Base-by-base conservation (phyloP, 805 yeast species). In the Yarrowia sp. region DNA sequence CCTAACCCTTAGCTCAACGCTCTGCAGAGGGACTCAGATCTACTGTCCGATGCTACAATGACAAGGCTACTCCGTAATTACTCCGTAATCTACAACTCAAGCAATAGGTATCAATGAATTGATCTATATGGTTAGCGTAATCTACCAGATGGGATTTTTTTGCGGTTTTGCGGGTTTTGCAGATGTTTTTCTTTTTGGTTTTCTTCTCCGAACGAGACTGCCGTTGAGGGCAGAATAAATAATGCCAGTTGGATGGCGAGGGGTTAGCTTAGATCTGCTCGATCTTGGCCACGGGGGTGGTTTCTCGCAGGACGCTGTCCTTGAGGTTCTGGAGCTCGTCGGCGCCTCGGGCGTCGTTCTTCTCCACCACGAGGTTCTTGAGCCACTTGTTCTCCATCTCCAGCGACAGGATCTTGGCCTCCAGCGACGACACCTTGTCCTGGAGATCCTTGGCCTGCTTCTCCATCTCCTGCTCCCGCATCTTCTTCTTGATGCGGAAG, bases 331-430 rank as follows among this genome's bases (percentile, higher is more conserved):
- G 61, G 19, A 69, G 64, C 35, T 71, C 67, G 16, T 68, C 47
- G 18, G 66, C 63, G 49, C 72, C 75, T 18, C 76, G 68, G 16
- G 77, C 76, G 63, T 74, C 76, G 67, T 74, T 77, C 70, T 90
- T 88, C 73, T 90, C 93, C 46, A 88, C 86, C 22, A 93, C 92
- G 67, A 94, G 77, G 71, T 87, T 88, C 75, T 89, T 83, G 68
- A 93, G 79, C 73, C 96, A 80, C 70, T 85, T 83, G 76, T 93
- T 93, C 76, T 93, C 99, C 96, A 90, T 90, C 75, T 92, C 96
- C 66, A 93, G 76, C 62, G 93, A 89, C 73, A 85, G 85, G 63
- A 94, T 83, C 70, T 85, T 85, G 69, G 82, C 80, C 72, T 91
- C 96, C 65, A 91, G 78, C 21, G 77, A 76, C 51, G 78, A 75